phyloP scores from a whole-genome alignment of 352 stramenopile species.

The Globisporangium camurandrum region DNA sequence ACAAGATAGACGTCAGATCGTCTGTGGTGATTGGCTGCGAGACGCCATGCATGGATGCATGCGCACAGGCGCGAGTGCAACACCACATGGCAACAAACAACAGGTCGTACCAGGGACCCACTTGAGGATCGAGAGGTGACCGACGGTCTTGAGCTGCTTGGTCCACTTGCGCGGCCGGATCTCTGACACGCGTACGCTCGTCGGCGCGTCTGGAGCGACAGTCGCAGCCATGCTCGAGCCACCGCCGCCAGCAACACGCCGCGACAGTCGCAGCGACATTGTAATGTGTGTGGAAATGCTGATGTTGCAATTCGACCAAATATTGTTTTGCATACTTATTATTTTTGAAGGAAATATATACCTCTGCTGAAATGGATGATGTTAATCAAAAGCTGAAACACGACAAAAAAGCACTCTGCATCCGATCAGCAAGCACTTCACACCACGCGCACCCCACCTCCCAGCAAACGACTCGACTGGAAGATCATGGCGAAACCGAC shows the following conservation, averaged over 20 bases:
- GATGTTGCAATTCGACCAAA: too few relatives aligned
- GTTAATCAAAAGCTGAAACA: too few relatives aligned
- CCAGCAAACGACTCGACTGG: too few relatives aligned
- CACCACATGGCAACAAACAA: background rate
- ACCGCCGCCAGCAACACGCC: slow-evolving; percentile 19
- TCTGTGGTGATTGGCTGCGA: too few relatives aligned
- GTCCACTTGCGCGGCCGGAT: slow-evolving; percentile 72
- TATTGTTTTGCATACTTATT: background rate
- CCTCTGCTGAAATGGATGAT: too few relatives aligned
- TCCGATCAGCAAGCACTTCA: too few relatives aligned
- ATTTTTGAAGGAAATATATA: background rate
- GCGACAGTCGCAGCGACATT: slow-evolving; percentile 47
- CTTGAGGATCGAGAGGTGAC: slow-evolving; percentile 62
- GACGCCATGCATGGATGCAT: background rate
- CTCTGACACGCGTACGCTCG: slow-evolving; percentile 46
- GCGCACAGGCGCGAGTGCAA: background rate
- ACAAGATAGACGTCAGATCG: too few relatives aligned
- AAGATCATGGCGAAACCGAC: too few relatives aligned
- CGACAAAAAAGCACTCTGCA: too few relatives aligned
- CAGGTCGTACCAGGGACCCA: slow-evolving; percentile 50
- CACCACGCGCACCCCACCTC: too few relatives aligned
- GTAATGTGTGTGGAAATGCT: background rate
- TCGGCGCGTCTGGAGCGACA: slow-evolving; percentile 6
- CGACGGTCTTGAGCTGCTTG: slow-evolving; percentile 60
- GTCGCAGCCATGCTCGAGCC: slow-evolving; percentile 13